These are phyloP conservation scores for Beta corolliflora DNA, from an alignment of 179 eudicot species.

Conservation along the genomic window DNA sequence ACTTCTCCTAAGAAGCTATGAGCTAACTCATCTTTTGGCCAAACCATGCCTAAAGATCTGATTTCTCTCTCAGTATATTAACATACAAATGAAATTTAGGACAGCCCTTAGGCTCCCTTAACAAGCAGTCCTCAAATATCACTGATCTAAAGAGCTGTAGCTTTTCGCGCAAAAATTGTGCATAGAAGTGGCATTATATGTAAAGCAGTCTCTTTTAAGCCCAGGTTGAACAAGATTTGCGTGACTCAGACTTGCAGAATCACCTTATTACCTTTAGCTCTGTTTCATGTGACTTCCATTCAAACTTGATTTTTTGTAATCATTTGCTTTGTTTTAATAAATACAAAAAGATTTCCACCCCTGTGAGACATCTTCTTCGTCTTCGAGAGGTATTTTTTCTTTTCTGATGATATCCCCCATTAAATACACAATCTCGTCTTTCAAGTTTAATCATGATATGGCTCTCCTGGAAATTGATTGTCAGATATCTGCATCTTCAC, in stretches of 20 bases:
- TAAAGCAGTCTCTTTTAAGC: background rate
- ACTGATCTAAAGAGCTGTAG: background rate
- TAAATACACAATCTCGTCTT: too few relatives aligned
- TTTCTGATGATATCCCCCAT: too few relatives aligned
- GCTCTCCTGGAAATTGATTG: too few relatives aligned
- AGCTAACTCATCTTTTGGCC: background rate
- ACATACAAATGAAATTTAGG: background rate
- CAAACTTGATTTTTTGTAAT: background rate
- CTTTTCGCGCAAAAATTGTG: background rate
- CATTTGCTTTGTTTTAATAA: background rate
- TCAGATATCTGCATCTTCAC: background rate
- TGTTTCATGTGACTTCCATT: background rate
- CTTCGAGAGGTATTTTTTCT: too few relatives aligned
- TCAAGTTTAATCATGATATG: too few relatives aligned
- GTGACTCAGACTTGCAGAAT: background rate
- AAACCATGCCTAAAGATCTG: background rate
- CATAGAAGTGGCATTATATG: background rate
- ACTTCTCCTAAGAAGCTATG: background rate
- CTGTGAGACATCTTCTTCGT: too few relatives aligned
- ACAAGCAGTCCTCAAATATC: background rate
- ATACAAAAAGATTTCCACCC: too few relatives aligned
- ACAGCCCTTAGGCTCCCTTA: background rate
- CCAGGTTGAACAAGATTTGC: slow-evolving; percentile 1
- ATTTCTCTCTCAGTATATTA: background rate
- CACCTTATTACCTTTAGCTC: background rate